Percentiles rank a stretch among this genome's conserved stretches.
phyloP scores from a whole-genome alignment of 306 rosid species.

The Prunus davidiana region DNA sequence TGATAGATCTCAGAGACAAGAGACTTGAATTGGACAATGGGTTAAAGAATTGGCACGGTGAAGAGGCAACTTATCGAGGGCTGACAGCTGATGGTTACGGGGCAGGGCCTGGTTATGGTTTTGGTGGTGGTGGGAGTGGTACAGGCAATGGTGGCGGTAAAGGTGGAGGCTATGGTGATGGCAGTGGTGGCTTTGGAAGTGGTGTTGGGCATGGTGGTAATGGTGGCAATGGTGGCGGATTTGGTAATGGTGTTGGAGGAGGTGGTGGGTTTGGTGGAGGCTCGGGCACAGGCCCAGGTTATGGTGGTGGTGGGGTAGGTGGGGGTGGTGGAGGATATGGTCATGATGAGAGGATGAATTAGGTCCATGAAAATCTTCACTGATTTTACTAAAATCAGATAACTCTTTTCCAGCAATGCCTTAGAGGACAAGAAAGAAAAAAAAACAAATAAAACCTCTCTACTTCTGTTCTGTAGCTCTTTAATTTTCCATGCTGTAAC shows the following conservation, averaged over 20 bases:
- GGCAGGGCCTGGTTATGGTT: constrained; percentile 29
- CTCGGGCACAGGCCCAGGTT: background rate
- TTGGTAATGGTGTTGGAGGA: constrained; percentile 21
- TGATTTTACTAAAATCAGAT: background rate
- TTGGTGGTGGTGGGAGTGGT: constrained; percentile 34
- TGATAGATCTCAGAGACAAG: background rate
- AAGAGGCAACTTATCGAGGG: background rate
- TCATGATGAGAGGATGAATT: constrained; percentile 7
- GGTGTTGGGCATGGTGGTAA: constrained; percentile 15
- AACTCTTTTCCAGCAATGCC: background rate
- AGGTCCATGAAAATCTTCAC: background rate
- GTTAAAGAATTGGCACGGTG: background rate
- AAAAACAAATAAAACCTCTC: background rate
- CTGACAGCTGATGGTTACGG: constrained; percentile 31
- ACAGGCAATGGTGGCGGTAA: constrained; percentile 22
- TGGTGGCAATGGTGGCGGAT: constrained; percentile 7
- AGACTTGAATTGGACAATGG: constrained; percentile 4
- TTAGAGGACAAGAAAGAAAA: background rate
- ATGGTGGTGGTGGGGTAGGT: constrained; percentile 6
- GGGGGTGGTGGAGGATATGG: constrained; percentile 14
- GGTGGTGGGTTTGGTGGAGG: constrained; percentile 15
- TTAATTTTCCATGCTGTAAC: background rate
- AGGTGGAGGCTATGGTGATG: constrained; percentile 23
- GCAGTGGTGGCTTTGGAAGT: background rate
- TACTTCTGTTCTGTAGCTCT: background rate